Base-by-base conservation (phyloP, 228 moss, liverwort and hornwort genomes). In the Sphagnum magellanicum region DNA sequence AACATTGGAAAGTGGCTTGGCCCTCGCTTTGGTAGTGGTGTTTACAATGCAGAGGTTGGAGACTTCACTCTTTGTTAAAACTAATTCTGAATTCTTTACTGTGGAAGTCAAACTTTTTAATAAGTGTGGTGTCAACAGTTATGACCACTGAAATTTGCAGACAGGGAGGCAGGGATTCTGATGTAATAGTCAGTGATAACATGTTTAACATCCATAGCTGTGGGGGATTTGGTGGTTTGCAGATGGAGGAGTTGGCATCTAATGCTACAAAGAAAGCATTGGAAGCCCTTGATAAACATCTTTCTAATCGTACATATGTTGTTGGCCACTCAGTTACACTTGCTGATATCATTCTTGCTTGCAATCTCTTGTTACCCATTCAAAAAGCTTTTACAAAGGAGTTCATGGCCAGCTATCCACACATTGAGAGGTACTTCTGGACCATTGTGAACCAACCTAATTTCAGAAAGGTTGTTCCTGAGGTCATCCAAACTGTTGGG, bases 391-490 rank as follows among this genome's bases (percentile, higher is more conserved):
- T 90, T 3, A 64, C 79, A 0, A 84, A 90, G 79, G 86, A 92
- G n/a, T 74, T 86, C 12, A 73, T 77, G 1, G 47, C 84, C 0
- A 79, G 83, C 17, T 92, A 16, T 11, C 98, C 90, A 0, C 92
- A 98, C 16, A 57, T 89, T 4, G 92, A 90, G 66, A 84, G 98
- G 48, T 89, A 89, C 65, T 90, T 90, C 67, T 94, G 94, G 94
- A 98, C 98, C 8, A 2, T 94, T 48, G 52, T 80, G 0, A 86
- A 94, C 66, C 98, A 98, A 73, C 90, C 98, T 0, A 68, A 89
- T 59, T 74, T 98, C 5, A 92, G 86, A 79, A 90, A 84, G 48
- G n/a, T 94, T 15, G 0, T 81, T 2, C 90, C 90, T 16, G 94
- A 93, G 51, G n/a, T 76, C 48, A 61, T 63, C 0, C 87, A 78